Percentiles rank a stretch among this genome's conserved stretches.
These are phyloP conservation scores for Schrenkiella parvula DNA, from an alignment of 345 rosid species.

Conservation along the genomic window DNA sequence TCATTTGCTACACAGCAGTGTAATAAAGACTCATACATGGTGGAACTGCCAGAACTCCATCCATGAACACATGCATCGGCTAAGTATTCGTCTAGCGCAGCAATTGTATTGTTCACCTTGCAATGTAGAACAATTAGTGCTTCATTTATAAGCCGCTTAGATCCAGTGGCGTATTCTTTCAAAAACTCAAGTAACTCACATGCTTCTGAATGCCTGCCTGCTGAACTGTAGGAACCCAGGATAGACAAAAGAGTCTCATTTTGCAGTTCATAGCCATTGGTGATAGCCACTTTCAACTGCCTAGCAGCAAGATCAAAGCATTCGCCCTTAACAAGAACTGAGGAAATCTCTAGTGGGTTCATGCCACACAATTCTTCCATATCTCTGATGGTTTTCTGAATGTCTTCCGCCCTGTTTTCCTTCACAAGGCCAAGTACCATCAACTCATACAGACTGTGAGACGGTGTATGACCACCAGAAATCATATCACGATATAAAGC, in stretches of 20 bases:
- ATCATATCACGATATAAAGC: conserved; percentile 64
- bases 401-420: conserved; percentile 54
- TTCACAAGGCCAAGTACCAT: conserved; percentile 50
- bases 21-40: conserved; percentile 70
- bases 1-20: conserved; percentile 62
- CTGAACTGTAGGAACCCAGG: conserved; percentile 67
- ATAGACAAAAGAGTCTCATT: conserved; percentile 59
- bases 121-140: conserved; percentile 69
- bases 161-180: conserved; percentile 47
- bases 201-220: conserved; percentile 75
- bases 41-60: conserved; percentile 41
- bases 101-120: conserved; percentile 54
- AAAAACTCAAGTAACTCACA: conserved; percentile 72
- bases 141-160: conserved; percentile 54
- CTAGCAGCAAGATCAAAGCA: conserved; percentile 80
- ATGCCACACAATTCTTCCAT: conserved; percentile 63
- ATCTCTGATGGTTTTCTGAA: conserved; percentile 59
- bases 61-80: conserved; percentile 40
- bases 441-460: conserved; percentile 48
- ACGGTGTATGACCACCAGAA: conserved; percentile 52
- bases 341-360: conserved; percentile 58
- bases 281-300: conserved; percentile 60
- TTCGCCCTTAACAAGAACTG: conserved; percentile 74
- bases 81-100: conserved; percentile 67
- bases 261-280: conserved; percentile 49